A percentile compares a stretch with the other conserved stretches of the same genome.
These are phyloP conservation scores for Groenewaldozyma salmanticensis DNA, from an alignment of 805 yeast genomes.

Conservation along the genomic window DNA sequence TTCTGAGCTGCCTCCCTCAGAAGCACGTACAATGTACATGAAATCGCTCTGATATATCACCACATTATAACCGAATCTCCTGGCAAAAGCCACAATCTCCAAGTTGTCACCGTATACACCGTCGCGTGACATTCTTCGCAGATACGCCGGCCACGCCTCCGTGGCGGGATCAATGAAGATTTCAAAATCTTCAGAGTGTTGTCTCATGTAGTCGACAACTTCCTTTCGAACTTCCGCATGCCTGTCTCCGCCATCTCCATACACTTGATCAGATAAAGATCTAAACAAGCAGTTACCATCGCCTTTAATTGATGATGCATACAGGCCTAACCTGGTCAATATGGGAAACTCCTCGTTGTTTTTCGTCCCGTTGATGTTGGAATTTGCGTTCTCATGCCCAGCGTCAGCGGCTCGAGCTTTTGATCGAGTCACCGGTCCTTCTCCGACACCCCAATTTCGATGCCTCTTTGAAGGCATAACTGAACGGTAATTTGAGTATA, in stretches of 20 bases:
- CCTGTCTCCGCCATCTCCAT: slow-evolving; percentile 26
- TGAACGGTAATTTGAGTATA: no score
- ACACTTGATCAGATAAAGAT: slow-evolving; percentile 32
- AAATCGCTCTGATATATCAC: slow-evolving; percentile 31
- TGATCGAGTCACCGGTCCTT: slow-evolving; percentile 6
- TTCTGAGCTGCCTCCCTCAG: slow-evolving; percentile 4
- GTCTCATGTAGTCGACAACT: slow-evolving; percentile 26
- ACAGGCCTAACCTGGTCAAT: slow-evolving; percentile 25
- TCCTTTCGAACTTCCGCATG: slow-evolving; percentile 23
- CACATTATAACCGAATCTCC: slow-evolving; percentile 23
- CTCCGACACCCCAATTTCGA: no score
- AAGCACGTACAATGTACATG: slow-evolving; percentile 27
- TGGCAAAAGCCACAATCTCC: slow-evolving; percentile 34
- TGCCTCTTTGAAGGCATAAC: no score
- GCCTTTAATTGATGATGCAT: slow-evolving; percentile 30
- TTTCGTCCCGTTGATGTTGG: not conserved
- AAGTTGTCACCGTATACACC: slow-evolving; percentile 34
- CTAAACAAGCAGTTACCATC: slow-evolving; percentile 37
- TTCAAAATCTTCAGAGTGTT: slow-evolving; percentile 23
- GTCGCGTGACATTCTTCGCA: slow-evolving; percentile 28
- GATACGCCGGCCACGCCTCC: slow-evolving; percentile 28
- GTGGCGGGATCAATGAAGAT: slow-evolving; percentile 18
- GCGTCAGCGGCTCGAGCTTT: no score
- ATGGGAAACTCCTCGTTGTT: slow-evolving; percentile 29
- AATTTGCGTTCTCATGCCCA: not conserved